phyloP scores from a whole-genome alignment of 345 rosid species.

The Brassica nigra region DNA sequence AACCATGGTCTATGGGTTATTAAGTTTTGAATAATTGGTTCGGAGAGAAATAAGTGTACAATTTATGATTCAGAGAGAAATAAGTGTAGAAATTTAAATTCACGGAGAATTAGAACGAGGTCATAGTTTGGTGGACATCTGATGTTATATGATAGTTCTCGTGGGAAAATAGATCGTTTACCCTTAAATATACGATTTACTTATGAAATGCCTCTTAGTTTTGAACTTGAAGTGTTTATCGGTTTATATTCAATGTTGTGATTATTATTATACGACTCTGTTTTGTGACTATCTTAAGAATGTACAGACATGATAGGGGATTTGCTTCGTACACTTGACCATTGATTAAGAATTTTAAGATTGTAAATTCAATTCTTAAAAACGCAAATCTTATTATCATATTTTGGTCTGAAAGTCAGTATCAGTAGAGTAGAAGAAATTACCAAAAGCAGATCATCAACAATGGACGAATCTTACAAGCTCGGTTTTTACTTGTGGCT shows the following conservation, averaged over 20 bases:
- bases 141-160: no score
- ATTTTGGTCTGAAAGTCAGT: no score
- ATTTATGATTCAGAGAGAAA: no score
- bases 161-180: no score
- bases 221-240: neutral
- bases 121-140: no score
- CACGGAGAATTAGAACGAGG: no score
- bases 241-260: neutral
- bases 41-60: no score
- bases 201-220: neutral
- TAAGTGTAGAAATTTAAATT: no score
- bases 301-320: neutral
- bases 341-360: neutral
- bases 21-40: no score
- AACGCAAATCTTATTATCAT: neutral
- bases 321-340: neutral
- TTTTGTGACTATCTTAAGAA: neutral
- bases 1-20: no score
- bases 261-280: neutral
- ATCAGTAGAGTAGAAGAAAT: neutral
- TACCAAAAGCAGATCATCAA: neutral
- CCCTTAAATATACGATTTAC: no score
- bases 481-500: constrained; percentile 3
- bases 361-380: neutral
- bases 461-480: neutral